phyloP scores from a whole-genome alignment of 352 stramenopile species.

The Phytophthora quininea region DNA sequence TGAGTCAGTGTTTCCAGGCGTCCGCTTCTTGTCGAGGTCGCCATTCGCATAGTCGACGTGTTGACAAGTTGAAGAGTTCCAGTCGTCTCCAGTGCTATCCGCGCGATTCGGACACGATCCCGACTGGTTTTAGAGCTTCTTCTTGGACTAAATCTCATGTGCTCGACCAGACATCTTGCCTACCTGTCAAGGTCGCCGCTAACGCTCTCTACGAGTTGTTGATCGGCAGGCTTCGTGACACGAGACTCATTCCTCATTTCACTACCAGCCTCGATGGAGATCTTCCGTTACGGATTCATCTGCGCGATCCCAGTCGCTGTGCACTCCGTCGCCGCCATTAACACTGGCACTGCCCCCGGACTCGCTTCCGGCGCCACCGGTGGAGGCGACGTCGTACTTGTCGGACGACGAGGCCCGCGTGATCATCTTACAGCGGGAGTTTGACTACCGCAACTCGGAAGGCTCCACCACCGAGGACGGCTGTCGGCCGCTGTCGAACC shows the following conservation, averaged over 20 bases:
- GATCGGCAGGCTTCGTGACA: too few species aligned
- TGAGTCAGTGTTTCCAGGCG: too few species aligned
- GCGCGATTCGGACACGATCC: too few species aligned
- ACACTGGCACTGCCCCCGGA: slow-evolving; percentile 26
- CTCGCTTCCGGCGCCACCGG: slow-evolving; percentile 24
- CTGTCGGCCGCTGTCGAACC: slow-evolving; percentile 19
- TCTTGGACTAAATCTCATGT: too few species aligned
- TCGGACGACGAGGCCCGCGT: slow-evolving; percentile 29
- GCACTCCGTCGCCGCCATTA: slow-evolving; percentile 13
- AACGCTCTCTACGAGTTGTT: too few species aligned
- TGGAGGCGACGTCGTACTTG: slow-evolving; percentile 25
- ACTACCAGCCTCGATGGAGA: not conserved
- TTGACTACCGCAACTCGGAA: slow-evolving; percentile 26
- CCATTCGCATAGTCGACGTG: too few species aligned
- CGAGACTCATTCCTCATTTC: not conserved
- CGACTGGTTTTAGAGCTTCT: too few species aligned
- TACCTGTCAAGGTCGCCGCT: too few species aligned
- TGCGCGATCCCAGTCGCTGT: slow-evolving; percentile 12
- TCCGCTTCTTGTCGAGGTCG: too few species aligned
- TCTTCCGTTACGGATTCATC: slow-evolving; percentile 14
- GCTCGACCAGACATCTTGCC: too few species aligned
- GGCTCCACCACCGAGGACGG: slow-evolving; percentile 26
- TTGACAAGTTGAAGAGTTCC: too few species aligned
- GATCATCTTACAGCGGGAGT: slow-evolving; percentile 36
- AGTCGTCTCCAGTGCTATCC: too few species aligned